Base-by-base conservation (phyloP, 1,284 basidiomycete genomes). In the Anthracocystis panici-leucophaei region DNA sequence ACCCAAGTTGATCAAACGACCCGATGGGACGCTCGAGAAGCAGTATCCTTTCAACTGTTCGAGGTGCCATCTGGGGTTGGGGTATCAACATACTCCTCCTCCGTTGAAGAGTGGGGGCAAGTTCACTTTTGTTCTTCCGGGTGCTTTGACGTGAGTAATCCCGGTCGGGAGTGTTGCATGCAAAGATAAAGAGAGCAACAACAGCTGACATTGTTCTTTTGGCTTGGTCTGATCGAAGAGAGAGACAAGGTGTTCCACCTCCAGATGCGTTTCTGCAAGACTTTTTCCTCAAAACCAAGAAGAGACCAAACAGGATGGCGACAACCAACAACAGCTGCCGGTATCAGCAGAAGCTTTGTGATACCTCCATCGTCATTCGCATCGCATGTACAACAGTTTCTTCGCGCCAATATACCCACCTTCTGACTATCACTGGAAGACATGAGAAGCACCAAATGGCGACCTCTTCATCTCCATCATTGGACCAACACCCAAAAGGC, bases 21-120 rank as follows among this genome's bases (percentile, higher is more conserved):
- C 65, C 5, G 81, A 82, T 40, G 77, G 66, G 7, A 53, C 35
- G 5, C 31, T 81, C 1, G 82, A 84, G 57, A 78, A 75, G 29
- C 81, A 82, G 56, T 82, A 77, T 48, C 65, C 71, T 0, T 82
- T 82, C 52, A 38, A 73, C 9, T 84, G 82, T 52, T 71, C 75
- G 5, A 49, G 81, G 23, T 84, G 82, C 61, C 51, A 71, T n/a
- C 66, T 84, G 10, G 65, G 78, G 20, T 29, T 84, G 5, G 82
- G 80, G 3, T 84, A 84, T 50, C 78, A 84, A 56, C 72, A 77
- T 20, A 84, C 82, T 0, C 78, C 81, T 6, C 82, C 82, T 1
- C 82, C 82, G 3, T 49, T 83, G 31, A 83, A 83, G 60, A 81
- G 78, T 45, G 82, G 78, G 3, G 82, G 78, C 5, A 73, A 56